phyloP scores from a whole-genome alignment of 371 early-diverging fungal species.

The Mucor saturninus region DNA sequence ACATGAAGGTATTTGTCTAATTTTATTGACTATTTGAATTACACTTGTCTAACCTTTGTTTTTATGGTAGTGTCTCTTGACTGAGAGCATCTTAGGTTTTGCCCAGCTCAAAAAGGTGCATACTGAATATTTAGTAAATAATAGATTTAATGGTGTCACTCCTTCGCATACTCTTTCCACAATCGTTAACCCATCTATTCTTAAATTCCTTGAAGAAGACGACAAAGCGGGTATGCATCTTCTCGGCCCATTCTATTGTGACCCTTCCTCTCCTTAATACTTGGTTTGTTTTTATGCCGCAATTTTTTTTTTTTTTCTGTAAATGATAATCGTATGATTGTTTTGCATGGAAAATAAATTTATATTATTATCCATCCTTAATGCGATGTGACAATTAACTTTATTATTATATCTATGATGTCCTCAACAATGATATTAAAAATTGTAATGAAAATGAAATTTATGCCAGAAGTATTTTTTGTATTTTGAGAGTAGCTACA shows the following conservation, averaged over 20 bases:
- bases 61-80: constrained; percentile 21
- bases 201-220: constrained; percentile 20
- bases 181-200: constrained; percentile 19
- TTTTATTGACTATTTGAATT: constrained; percentile 22
- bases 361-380: no score
- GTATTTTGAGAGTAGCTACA: constrained; percentile 1
- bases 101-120: constrained; percentile 23
- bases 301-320: constrained; percentile 8
- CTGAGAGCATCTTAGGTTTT: constrained; percentile 13
- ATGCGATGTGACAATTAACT: no score
- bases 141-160: constrained; percentile 13
- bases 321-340: constrained; percentile 8
- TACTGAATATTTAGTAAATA: constrained; percentile 10
- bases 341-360: no score
- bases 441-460: constrained; percentile 4
- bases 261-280: constrained; percentile 15
- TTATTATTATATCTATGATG: no score
- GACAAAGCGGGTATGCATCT: constrained; percentile 17
- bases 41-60: constrained; percentile 20
- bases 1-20: constrained; percentile 25
- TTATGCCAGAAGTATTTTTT: constrained; percentile 4
- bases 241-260: constrained; percentile 17
- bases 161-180: constrained; percentile 16
- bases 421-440: constrained; percentile 10
- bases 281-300: constrained; percentile 10